Conservation (phyloP, 768 basidiomycete genomes). For the Daedalea quercina region DNA sequence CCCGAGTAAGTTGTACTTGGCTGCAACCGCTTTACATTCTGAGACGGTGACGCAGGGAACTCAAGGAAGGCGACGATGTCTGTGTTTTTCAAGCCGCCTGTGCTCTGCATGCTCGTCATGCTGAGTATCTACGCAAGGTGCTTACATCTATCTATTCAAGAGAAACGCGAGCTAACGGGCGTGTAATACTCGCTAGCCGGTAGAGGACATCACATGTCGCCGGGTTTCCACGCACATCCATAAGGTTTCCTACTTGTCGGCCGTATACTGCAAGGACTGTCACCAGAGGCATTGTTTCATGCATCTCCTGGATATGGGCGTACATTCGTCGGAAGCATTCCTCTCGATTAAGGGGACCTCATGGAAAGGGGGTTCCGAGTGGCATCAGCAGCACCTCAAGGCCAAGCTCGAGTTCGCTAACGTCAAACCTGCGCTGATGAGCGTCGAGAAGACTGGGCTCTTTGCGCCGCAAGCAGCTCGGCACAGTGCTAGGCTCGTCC, state of each 20-base stretch:
- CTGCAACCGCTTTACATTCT: no score
- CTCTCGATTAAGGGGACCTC: constrained; percentile 13
- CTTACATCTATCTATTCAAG: no score
- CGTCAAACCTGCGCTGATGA: constrained; percentile 10
- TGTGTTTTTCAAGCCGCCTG: constrained; percentile 19
- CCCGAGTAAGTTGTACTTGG: no score
- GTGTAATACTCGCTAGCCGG: no score
- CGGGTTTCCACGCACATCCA: constrained; percentile 1
- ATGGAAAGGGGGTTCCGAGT: constrained; percentile 8
- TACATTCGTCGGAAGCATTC: constrained; percentile 33
- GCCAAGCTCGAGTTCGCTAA: constrained; percentile 14
- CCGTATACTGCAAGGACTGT: constrained; percentile 31
- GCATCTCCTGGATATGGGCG: constrained; percentile 28
- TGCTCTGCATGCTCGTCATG: constrained; percentile 2
- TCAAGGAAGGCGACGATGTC: not conserved
- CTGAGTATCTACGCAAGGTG: not conserved
- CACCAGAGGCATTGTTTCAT: constrained; percentile 29
- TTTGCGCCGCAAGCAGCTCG: constrained; percentile 15
- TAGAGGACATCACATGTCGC: no score
- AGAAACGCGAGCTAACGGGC: no score
- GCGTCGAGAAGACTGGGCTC: constrained; percentile 32
- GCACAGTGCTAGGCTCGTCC: constrained; percentile 30
- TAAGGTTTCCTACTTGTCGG: constrained; percentile 1
- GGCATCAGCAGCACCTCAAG: constrained; percentile 29
- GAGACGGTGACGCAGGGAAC: not conserved